phyloP scores from a whole-genome alignment of 805 yeast species.

The Barnettozyma sucrosica region DNA sequence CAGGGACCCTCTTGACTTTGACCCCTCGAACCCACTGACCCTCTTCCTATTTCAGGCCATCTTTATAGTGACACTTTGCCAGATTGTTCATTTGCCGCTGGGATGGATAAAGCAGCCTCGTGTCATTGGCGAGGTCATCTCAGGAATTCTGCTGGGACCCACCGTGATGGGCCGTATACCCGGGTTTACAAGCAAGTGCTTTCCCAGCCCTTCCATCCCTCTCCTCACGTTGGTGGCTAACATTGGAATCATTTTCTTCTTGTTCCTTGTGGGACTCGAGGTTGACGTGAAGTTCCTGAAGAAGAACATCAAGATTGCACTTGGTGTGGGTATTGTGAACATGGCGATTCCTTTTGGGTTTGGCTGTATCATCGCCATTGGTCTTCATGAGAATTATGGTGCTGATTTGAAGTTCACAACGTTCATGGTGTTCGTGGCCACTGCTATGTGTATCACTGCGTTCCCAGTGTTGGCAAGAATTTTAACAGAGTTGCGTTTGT shows the following conservation, averaged over 20 bases:
- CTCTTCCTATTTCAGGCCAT: constrained; percentile 66
- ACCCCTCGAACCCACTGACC: constrained; percentile 55
- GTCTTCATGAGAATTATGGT: constrained; percentile 54
- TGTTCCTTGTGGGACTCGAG: constrained; percentile 75
- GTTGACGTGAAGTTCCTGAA: constrained; percentile 64
- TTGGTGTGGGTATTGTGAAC: constrained; percentile 62
- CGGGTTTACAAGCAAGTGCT: constrained; percentile 55
- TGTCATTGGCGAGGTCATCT: constrained; percentile 75
- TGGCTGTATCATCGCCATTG: constrained; percentile 67
- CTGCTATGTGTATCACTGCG: constrained; percentile 80
- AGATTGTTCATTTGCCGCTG: constrained; percentile 54
- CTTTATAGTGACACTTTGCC: constrained; percentile 54
- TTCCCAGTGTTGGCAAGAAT: constrained; percentile 81
- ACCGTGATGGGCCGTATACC: constrained; percentile 70
- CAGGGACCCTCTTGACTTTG: constrained; percentile 58
- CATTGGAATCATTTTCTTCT: constrained; percentile 65
- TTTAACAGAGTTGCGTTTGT: constrained; percentile 62
- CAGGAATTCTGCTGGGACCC: constrained; percentile 74
- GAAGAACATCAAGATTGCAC: constrained; percentile 54
- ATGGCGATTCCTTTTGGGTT: constrained; percentile 78
- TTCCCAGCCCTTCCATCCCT: constrained; percentile 58
- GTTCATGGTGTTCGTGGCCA: constrained; percentile 75
- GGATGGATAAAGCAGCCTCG: constrained; percentile 64
- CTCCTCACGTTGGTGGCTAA: constrained; percentile 66
- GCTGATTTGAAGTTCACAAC: constrained; percentile 55